Evolutionary conservation across 495 filamentous ascomycete genomes (phyloP), one percentile per base, ranked within the genome.

Genomic region (Xylaria venustula): DNA sequence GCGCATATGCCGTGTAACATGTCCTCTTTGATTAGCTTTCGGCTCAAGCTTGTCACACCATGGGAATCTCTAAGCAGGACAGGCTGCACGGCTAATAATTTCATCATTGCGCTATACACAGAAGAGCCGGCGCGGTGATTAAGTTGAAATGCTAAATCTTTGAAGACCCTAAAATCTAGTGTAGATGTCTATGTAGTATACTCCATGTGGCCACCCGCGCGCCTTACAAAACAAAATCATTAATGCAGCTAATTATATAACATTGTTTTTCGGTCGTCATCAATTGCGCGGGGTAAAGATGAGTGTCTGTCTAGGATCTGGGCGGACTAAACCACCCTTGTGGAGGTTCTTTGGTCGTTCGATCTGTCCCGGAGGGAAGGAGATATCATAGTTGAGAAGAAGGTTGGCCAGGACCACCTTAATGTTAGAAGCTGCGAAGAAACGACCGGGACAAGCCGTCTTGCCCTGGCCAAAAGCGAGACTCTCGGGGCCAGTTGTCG

Each of bases 361-460:
- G 0, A 50, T 61, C 58, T 61, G 58, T 2, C 58, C 58, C 3
- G 40, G 28, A 2, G 62, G 50, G 53, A 49, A 62, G 7, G 51
- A 73, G 62, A 83, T 75, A 23, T 89, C 85, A 53, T 85, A 88
- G 48, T 79, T 78, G 37, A 84, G 62, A 32, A 88, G 55, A 22
- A 84, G 54, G 58, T 83, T 77, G 23, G 78, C 81, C 23, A 88
- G 48, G 30, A 87, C 77, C 28, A 80, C 73, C 66, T 87, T 87
- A 62, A 86, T 75, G 53, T 81, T 77, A 17, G 74, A 77, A 3
- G 72, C 71, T 0, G 81, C 84, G 45, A 87, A 85, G 68, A 84
- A 84, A 6, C 85, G 73, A 0, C 85, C 86, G 0, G 85, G 85
- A 65, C 84, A 86, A 0, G 85, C 82, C 54, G 87, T 80, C 36